Evolutionary conservation across 2,329 filamentous ascomycete species (phyloP), one percentile per base, ranked within the genome.

Genomic region (Aspergillus cejpii): DNA sequence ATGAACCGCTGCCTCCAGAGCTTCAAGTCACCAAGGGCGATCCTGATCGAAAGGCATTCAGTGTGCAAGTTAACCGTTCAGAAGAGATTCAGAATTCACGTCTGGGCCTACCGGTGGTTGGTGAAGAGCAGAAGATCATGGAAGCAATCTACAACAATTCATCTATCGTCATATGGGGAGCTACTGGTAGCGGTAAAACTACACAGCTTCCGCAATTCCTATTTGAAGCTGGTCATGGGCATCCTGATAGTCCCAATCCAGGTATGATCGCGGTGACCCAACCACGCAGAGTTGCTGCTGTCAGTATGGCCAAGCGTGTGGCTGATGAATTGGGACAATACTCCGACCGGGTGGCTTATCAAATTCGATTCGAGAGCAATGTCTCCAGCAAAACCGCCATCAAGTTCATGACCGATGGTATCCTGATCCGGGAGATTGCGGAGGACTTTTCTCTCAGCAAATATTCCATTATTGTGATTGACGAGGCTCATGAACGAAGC

Each of bases 351-450:
- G 90, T 98, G 5, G 87, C 87, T 3, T 94, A 97, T 64, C 92
- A 90, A 64, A 96, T 98, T 57, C 85, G 94, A 19, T 98, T 97
- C 54, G 92, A 98, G 61, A 88, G 85, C 39, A 91, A 83, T 0
- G 82, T 85, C 1, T 80, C 82, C 39, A 74, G 81, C 21, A 84
- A 88, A 41, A 98, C 92, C 0, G 85, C 87, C 5, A 80, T 98
- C 64, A 98, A 98, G 65, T 98, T 97, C 70, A 96, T 98, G 90
- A 98, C 92, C 0, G 92, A 98, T 66, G 92, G 92, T 76, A 89
- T 98, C 21, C 73, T 98, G 48, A 77, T 98, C 7, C 83, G 92
- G 45, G 92, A 98, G 66, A 84, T 96, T 43, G 83, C 87, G 0
- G 83, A 92, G 53, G 92, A 98, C 62, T 88, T 97, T 59, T 77